A percentile compares a stretch with the other conserved stretches of the same genome.
phyloP scores from a whole-genome alignment of 2,329 filamentous ascomycete species.

The Dactylella cylindrospora region DNA sequence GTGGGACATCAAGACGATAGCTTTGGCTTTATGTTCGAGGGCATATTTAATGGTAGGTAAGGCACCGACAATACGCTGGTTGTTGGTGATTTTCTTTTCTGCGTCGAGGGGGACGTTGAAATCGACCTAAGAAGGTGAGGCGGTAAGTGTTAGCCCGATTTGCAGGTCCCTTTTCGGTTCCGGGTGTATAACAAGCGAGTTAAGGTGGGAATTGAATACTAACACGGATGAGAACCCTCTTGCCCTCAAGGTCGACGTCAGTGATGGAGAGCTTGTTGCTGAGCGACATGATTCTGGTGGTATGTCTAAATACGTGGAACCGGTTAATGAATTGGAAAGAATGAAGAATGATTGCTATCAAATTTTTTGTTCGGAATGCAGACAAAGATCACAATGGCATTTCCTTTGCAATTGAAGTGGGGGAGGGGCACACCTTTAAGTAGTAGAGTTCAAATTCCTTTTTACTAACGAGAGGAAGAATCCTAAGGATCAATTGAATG shows the following conservation, averaged over 20 bases:
- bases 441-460: no score
- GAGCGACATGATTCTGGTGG: conserved; percentile 75
- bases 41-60: conserved; percentile 94
- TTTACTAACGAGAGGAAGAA: no score
- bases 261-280: conserved; percentile 96
- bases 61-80: conserved; percentile 95
- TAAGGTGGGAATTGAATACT: conserved; percentile 52
- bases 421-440: no score
- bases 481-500: no score
- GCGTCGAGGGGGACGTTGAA: conserved; percentile 98
- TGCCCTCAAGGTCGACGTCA: conserved; percentile 95
- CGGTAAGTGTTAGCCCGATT: no score
- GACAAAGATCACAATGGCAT: no score
- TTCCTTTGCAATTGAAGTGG: no score
- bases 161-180: not conserved
- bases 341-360: no score
- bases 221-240: conserved; percentile 96
- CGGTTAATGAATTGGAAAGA: no score
- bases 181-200: not conserved
- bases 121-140: conserved; percentile 70
- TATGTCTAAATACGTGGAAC: no score
- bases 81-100: conserved; percentile 88
- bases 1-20: conserved; percentile 97
- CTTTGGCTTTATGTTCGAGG: conserved; percentile 83
- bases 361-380: no score